phyloP scores from a whole-genome alignment of 1,284 basidiomycete genomes.

The Trametes sp. region DNA sequence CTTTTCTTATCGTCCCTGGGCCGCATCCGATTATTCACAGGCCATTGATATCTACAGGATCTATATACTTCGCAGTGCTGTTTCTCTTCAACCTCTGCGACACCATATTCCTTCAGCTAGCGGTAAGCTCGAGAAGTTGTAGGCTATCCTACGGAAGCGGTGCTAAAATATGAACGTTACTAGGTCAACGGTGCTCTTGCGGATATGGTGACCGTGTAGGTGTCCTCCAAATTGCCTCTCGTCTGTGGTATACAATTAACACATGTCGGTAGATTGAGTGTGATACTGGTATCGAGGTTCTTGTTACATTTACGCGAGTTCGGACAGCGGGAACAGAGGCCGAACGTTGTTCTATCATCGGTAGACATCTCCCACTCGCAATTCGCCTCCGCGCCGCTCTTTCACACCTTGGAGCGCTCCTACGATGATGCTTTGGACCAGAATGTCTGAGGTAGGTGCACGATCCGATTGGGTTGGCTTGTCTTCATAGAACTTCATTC shows the following conservation, averaged over 20 bases:
- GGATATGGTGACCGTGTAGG: constrained; percentile 22
- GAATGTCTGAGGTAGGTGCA: not conserved
- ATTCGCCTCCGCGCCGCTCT: not conserved
- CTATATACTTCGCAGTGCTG: not conserved
- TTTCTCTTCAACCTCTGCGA: constrained; percentile 20
- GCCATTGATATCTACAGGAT: too few species aligned
- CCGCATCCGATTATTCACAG: too few species aligned
- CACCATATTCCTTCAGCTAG: constrained; percentile 13
- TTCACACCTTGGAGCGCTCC: not conserved
- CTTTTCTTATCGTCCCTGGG: too few species aligned
- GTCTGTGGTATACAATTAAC: too few species aligned
- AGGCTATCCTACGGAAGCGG: too few species aligned
- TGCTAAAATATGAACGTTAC: too few species aligned
- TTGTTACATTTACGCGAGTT: constrained; percentile 7
- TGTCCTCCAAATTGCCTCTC: too few species aligned
- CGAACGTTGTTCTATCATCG: not conserved
- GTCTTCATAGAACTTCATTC: too few species aligned
- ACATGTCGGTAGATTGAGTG: constrained; percentile 11
- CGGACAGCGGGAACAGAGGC: not conserved
- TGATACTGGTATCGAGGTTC: constrained; percentile 16
- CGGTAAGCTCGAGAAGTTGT: not conserved
- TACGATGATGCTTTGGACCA: not conserved
- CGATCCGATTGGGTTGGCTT: too few species aligned
- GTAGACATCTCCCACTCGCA: not conserved
- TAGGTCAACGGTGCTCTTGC: constrained; percentile 22